Percentiles rank a stretch among this genome's conserved stretches.
These are phyloP conservation scores for Pseudogymnoascus sp. DNA, from an alignment of 2,329 filamentous ascomycete species.

Conservation along the genomic window DNA sequence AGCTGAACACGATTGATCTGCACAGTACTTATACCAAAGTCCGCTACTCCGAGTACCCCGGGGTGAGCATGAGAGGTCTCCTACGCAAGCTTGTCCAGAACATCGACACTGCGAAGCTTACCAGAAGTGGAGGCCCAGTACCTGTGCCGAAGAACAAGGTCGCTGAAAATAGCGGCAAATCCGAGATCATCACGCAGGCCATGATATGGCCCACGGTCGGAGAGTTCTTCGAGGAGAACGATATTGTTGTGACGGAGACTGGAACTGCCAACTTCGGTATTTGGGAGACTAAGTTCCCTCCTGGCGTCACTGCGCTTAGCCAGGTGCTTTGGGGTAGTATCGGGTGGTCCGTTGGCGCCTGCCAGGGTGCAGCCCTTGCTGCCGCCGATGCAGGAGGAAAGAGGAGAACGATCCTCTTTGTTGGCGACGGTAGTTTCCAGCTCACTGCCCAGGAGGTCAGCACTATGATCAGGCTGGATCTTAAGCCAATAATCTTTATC, in stretches of 20 bases:
- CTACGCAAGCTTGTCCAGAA: slow-evolving; percentile 60
- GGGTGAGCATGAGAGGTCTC: slow-evolving; percentile 70
- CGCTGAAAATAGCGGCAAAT: slow-evolving; percentile 33
- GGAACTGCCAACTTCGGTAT: slow-evolving; percentile 85
- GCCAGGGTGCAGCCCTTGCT: slow-evolving; percentile 65
- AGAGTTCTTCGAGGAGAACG: slow-evolving; percentile 61
- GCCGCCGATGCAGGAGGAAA: slow-evolving; percentile 50
- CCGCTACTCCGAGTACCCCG: slow-evolving; percentile 70
- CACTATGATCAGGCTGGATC: slow-evolving; percentile 69
- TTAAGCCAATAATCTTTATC: slow-evolving; percentile 75
- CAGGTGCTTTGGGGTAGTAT: slow-evolving; percentile 69
- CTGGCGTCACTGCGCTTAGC: slow-evolving; percentile 68
- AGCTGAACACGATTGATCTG: slow-evolving; percentile 73
- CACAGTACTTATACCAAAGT: slow-evolving; percentile 68
- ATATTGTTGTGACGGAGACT: slow-evolving; percentile 79
- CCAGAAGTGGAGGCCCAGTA: slow-evolving; percentile 34
- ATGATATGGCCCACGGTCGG: slow-evolving; percentile 74
- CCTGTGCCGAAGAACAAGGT: slow-evolving; percentile 48
- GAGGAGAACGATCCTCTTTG: slow-evolving; percentile 68
- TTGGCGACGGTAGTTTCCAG: slow-evolving; percentile 84
- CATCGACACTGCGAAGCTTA: slow-evolving; percentile 49
- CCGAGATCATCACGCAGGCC: slow-evolving; percentile 53
- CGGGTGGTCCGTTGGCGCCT: slow-evolving; percentile 55
- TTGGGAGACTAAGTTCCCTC: slow-evolving; percentile 74
- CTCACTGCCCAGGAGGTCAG: slow-evolving; percentile 76